phyloP scores from a whole-genome alignment of 192 early-diverging fungal genomes.

The Paraglomus brasilianum region DNA sequence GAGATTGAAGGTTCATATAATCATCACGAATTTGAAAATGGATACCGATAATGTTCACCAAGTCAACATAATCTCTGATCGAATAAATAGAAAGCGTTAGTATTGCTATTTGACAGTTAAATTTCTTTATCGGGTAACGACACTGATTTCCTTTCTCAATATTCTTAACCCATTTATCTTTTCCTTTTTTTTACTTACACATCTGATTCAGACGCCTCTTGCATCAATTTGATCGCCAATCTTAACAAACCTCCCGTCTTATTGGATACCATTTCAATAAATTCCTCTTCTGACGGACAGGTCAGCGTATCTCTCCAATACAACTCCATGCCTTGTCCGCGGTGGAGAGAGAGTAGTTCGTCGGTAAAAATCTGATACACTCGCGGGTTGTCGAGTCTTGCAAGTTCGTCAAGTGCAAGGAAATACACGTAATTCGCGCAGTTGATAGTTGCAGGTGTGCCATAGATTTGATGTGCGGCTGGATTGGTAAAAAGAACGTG shows the following conservation, averaged over 20 bases:
- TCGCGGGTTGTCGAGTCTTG: conserved; percentile 60
- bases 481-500: no score
- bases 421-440: conserved; percentile 98
- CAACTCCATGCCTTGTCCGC: conserved; percentile 97
- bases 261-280: conserved; percentile 92
- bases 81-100: background rate
- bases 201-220: conserved; percentile 56
- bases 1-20: conserved; percentile 90
- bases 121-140: no score
- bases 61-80: conserved; percentile 67
- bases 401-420: conserved; percentile 77
- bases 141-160: background rate
- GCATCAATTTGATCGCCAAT: conserved; percentile 93
- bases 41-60: conserved; percentile 88
- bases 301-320: conserved; percentile 90
- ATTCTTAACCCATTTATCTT: background rate
- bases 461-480: conserved; percentile 97
- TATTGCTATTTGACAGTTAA: no score
- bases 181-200: conserved; percentile 26
- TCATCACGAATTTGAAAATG: conserved; percentile 99
- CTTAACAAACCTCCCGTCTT: conserved; percentile 98
- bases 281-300: conserved; percentile 92
- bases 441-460: conserved; percentile 89
- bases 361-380: conserved; percentile 87
- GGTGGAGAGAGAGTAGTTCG: conserved; percentile 88